Evolutionary conservation across 2,329 filamentous ascomycete genomes (phyloP).

Genomic region (Fusarium sarcochroum): DNA sequence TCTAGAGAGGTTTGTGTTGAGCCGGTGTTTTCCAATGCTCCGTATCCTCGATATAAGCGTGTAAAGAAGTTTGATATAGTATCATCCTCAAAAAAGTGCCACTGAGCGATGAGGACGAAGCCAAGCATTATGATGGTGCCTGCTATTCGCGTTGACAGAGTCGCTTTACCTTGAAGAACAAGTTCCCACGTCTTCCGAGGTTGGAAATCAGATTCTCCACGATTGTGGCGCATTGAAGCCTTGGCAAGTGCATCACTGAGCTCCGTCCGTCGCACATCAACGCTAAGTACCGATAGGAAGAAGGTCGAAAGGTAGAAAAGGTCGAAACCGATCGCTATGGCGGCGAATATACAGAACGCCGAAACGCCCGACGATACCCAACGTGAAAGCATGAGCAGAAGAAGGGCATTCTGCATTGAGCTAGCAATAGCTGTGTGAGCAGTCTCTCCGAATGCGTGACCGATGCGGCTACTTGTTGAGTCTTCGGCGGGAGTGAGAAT

Average conservation of each 20-base stretch:
- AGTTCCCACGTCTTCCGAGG: slow-evolving; percentile 66
- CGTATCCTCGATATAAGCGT: slow-evolving; percentile 43
- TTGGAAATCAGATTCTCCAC: slow-evolving; percentile 44
- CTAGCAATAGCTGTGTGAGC: slow-evolving; percentile 78
- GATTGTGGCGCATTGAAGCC: slow-evolving; percentile 61
- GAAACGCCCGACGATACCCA: slow-evolving; percentile 78
- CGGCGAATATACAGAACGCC: slow-evolving; percentile 82
- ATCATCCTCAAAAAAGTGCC: slow-evolving; percentile 80
- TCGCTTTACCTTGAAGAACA: slow-evolving; percentile 73
- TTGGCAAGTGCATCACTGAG: slow-evolving; percentile 79
- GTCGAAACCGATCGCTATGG: slow-evolving; percentile 81
- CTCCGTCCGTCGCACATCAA: slow-evolving; percentile 83
- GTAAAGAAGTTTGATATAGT: slow-evolving; percentile 54
- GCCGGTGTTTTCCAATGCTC: slow-evolving; percentile 44
- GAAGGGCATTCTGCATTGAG: slow-evolving; percentile 76
- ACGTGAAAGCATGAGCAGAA: slow-evolving; percentile 75
- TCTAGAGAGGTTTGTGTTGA: slow-evolving; percentile 59
- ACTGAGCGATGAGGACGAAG: slow-evolving; percentile 80
- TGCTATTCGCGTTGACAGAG: slow-evolving; percentile 80
- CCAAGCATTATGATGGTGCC: slow-evolving; percentile 80
- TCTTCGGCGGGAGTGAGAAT: slow-evolving; percentile 79
- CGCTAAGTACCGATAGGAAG: slow-evolving; percentile 83
- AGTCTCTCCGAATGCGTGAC: slow-evolving; percentile 80
- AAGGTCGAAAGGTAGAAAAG: slow-evolving; percentile 85
- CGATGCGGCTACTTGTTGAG: slow-evolving; percentile 77